phyloP scores from a whole-genome alignment of 2,329 filamentous ascomycete genomes.

The Pyrenophora teres region DNA sequence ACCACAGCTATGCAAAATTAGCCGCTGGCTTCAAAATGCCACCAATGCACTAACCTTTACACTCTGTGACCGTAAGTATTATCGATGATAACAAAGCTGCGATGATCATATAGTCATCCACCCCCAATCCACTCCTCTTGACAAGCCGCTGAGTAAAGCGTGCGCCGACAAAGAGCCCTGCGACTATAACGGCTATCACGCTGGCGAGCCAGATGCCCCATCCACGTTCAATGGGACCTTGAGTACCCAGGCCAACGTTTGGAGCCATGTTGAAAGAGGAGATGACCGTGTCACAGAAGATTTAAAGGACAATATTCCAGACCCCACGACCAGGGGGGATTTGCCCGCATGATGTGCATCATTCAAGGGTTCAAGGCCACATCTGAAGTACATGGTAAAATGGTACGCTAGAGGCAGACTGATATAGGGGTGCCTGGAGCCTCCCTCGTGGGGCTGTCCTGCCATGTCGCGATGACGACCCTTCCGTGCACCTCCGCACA shows the following conservation, averaged over 20 bases:
- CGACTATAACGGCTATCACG: constrained; percentile 25
- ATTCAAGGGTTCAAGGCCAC: background rate
- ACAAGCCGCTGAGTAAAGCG: constrained; percentile 22
- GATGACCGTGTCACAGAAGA: background rate
- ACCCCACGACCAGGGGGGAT: background rate
- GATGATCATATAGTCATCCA: constrained; percentile 33
- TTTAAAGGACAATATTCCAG: background rate
- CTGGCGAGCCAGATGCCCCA: constrained; percentile 31
- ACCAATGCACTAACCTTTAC: constrained; percentile 22
- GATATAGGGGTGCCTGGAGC: too few relatives aligned
- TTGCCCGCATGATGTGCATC: constrained; percentile 4
- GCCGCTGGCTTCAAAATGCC: background rate
- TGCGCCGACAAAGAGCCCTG: constrained; percentile 23
- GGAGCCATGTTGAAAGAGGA: constrained; percentile 20
- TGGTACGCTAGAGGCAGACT: background rate
- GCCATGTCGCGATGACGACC: background rate
- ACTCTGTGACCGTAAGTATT: constrained; percentile 28
- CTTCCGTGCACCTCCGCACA: background rate
- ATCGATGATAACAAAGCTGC: constrained; percentile 24
- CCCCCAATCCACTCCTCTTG: constrained; percentile 24
- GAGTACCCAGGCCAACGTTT: constrained; percentile 29
- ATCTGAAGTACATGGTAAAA: background rate
- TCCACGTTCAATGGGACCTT: constrained; percentile 27
- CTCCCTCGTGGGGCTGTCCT: background rate
- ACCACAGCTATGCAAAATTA: constrained; percentile 23